These are phyloP conservation scores for Orychophragmus violaceus DNA, from an alignment of 345 rosid genomes.

Conservation along the genomic window DNA sequence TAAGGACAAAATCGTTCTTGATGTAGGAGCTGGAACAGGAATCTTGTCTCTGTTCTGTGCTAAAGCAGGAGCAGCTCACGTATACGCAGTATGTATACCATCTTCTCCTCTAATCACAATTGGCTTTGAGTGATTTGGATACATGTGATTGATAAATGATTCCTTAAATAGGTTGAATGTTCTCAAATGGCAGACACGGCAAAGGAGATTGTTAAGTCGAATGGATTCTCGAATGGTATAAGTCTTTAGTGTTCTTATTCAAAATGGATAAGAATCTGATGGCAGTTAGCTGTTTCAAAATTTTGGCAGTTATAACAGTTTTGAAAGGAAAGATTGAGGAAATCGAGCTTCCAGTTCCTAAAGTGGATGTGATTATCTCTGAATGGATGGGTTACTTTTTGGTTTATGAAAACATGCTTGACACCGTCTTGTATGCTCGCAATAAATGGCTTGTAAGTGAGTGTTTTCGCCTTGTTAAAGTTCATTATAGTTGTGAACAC, in stretches of 20 bases:
- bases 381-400: conserved; percentile 99
- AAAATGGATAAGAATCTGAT: background rate
- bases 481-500: background rate
- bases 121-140: background rate
- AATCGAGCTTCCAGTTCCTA: conserved; percentile 74
- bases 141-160: background rate
- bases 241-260: background rate
- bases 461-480: background rate
- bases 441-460: conserved; percentile 93
- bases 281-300: background rate
- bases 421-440: conserved; percentile 85
- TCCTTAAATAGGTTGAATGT: conserved; percentile 62
- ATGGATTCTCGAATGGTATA: conserved; percentile 72
- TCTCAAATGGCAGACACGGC: conserved; percentile 92
- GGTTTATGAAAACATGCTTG: conserved; percentile 84
- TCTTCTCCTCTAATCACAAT: background rate
- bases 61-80: conserved; percentile 88
- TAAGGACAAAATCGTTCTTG: conserved; percentile 81
- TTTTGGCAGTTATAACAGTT: conserved; percentile 89
- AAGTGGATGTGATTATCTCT: conserved; percentile 93
- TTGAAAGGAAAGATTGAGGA: conserved; percentile 97
- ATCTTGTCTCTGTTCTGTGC: conserved; percentile 93
- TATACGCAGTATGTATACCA: conserved; percentile 56
- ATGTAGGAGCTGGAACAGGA: conserved; percentile 97
- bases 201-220: conserved; percentile 69